Percentiles rank a stretch among this genome's conserved stretches.
Conservation (phyloP, 768 basidiomycete species). For the Boletus eberwhitei region DNA sequence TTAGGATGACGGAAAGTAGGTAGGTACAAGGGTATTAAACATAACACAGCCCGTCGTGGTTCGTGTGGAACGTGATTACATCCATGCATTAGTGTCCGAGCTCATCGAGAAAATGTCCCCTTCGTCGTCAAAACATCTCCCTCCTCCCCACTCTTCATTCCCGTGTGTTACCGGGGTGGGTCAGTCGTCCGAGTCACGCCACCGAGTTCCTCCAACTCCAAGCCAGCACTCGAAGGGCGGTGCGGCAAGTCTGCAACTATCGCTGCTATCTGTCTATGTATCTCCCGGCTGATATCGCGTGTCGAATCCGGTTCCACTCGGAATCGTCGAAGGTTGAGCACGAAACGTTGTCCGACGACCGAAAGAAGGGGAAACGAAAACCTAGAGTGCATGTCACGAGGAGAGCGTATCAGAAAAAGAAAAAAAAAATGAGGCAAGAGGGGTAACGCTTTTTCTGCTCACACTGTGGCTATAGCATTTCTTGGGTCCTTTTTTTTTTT, state of each 20-base stretch:
- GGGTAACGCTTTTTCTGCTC: neutral
- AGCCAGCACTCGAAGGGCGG: neutral
- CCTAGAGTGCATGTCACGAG: neutral
- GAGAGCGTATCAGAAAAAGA: neutral
- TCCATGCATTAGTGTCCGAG: neutral
- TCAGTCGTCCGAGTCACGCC: no score
- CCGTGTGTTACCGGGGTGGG: no score
- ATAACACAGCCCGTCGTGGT: no score
- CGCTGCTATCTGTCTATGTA: constrained; percentile 11
- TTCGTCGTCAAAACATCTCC: no score
- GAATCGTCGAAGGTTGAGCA: constrained; percentile 18
- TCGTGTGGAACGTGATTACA: neutral
- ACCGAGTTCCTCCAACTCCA: neutral
- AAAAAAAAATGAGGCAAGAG: neutral
- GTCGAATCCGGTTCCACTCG: constrained; percentile 1
- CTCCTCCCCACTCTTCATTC: no score
- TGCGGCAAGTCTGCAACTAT: neutral
- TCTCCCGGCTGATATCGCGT: constrained; percentile 10
- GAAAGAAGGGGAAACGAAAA: constrained; percentile 7
- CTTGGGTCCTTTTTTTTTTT: constrained; percentile 20
- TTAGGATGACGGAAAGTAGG: no score
- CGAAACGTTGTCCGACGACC: constrained; percentile 24
- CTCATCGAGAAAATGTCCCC: no score
- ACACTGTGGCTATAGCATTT: constrained; percentile 9
- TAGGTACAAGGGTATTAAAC: no score